Conservation (phyloP, 768 basidiomycete genomes). For the Phanerodontia chrysosporium region DNA sequence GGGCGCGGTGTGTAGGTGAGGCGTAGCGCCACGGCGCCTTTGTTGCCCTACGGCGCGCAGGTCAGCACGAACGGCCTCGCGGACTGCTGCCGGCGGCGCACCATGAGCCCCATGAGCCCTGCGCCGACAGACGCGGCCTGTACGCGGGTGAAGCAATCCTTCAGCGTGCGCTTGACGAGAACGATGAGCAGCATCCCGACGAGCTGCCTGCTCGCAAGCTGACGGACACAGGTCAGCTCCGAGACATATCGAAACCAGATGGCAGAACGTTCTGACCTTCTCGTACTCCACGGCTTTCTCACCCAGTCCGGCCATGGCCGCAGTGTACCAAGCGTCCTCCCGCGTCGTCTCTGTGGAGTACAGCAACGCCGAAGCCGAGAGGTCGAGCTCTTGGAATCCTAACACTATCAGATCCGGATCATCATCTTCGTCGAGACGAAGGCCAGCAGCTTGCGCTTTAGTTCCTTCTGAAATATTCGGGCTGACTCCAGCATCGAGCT, state of each 20-base stretch:
- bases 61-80: background rate
- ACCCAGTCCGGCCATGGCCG: slow-evolving; percentile 67
- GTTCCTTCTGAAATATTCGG: background rate
- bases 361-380: slow-evolving; percentile 72
- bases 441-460: background rate
- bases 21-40: slow-evolving; percentile 70
- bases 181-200: slow-evolving; percentile 80
- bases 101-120: slow-evolving; percentile 79
- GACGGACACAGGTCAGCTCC: background rate
- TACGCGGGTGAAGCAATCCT: slow-evolving; percentile 49
- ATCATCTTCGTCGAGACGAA: slow-evolving; percentile 17
- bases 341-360: slow-evolving; percentile 58
- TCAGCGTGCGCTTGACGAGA: slow-evolving; percentile 53
- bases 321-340: slow-evolving; percentile 70
- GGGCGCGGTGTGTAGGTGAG: slow-evolving; percentile 48
- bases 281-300: slow-evolving; percentile 59
- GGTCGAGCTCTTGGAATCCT: slow-evolving; percentile 78
- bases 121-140: slow-evolving; percentile 53
- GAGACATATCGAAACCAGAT: background rate
- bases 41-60: slow-evolving; percentile 59
- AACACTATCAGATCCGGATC: slow-evolving; percentile 71
- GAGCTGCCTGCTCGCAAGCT: slow-evolving; percentile 76
- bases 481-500: background rate
- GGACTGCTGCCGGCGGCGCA: slow-evolving; percentile 24
- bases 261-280: slow-evolving; percentile 42